Evolutionary conservation across 805 yeast genomes (phyloP), one percentile per base, ranked within the genome.

Genomic region (Lipomyces starkeyi): DNA sequence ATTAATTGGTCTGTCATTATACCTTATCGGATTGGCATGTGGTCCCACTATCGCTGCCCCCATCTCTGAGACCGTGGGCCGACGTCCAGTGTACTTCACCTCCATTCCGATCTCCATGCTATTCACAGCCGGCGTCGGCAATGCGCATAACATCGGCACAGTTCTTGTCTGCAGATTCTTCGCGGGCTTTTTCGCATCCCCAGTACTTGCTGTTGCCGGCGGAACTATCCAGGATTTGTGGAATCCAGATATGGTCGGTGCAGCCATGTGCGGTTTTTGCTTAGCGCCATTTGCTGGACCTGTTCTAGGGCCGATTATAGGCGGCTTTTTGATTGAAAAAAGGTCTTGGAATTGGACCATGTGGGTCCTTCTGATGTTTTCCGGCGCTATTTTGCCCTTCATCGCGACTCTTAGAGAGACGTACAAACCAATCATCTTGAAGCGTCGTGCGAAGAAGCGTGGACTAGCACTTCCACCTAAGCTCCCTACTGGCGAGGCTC

Each of bases 141-240:
- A 88, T 66, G 83, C 91, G 0, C 78, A 82, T 49, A 86, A 89
- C 72, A 87, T 90, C 71, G 81, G 86, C 66, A 81, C 85, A 11
- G 81, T 90, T 47, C 78, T 90, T 62, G 88, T 91, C 7, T 78
- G 90, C 59, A 80, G 96, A 73, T 91, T 91, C 76, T 91, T 91
- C 76, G 82, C 91, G 34, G 97, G 97, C 0, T 82, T 88, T 35
- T 83, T 90, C 61, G 90, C 93, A 1, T 88, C 94, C 1, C 96
- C 97, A 2, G 92, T 95, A 0, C 82, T 91, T 76, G 89, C 97
- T 3, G 86, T 91, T 72, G 96, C 92, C n/a, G 94, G 93, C 67
- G 97, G 96, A 71, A 86, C 93, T 17, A 86, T 91, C 72, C 81
- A 87, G 68, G 97, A 91, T 79, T 78, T 91, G 59, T 91, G 93